Conservation (phyloP, 768 basidiomycete genomes). For the Trametes cubensis region DNA sequence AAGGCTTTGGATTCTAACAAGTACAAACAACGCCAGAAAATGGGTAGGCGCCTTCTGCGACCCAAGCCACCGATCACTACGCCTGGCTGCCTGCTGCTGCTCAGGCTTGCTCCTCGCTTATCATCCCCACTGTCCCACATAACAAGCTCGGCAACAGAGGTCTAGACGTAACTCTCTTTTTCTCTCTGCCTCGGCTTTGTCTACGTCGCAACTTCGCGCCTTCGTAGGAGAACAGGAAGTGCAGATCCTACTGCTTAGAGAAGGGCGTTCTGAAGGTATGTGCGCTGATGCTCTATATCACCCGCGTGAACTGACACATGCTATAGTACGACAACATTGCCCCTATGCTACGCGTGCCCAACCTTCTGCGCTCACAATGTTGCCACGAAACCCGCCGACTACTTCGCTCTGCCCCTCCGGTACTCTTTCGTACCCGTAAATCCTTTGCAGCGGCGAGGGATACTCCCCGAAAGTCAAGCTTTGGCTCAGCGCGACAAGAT, state of each 20-base stretch:
- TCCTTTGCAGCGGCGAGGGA: not conserved
- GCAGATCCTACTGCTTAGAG: not conserved
- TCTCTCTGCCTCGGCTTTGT: too few relatives aligned
- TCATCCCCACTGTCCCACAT: not conserved
- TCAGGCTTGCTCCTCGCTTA: not conserved
- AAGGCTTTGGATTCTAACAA: conserved; percentile 22
- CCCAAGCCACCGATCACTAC: not conserved
- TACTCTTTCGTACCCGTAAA: not conserved
- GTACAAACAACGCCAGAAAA: conserved; percentile 26
- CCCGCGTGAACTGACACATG: not conserved
- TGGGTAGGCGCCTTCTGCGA: not conserved
- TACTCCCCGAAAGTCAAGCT: not conserved
- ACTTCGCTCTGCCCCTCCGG: not conserved
- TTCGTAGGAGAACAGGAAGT: too few relatives aligned
- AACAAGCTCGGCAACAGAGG: too few relatives aligned
- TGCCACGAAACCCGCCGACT: not conserved
- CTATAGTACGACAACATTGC: not conserved
- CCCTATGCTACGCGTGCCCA: conserved; percentile 10
- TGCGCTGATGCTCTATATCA: not conserved
- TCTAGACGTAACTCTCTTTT: too few relatives aligned
- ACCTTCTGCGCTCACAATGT: conserved; percentile 1
- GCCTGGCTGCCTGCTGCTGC: not conserved
- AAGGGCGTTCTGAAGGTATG: not conserved
- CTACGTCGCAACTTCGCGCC: too few relatives aligned
- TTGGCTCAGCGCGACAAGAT: too few relatives aligned